phyloP scores from a whole-genome alignment of 2,329 filamentous ascomycete genomes.

The Apiospora aurea region DNA sequence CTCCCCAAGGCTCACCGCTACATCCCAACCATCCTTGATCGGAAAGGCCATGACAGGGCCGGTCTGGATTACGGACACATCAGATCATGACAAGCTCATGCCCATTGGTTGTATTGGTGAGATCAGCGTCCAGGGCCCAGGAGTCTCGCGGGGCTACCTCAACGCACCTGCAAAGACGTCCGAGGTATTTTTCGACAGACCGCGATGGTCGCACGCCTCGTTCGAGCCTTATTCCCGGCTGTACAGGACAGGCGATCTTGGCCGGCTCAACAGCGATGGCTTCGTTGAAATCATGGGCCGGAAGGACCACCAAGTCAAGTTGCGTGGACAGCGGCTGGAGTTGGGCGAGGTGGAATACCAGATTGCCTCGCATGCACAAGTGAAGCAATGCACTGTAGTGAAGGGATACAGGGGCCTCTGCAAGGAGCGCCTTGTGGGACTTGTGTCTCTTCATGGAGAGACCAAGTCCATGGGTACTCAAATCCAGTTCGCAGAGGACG shows the following conservation, averaged over 20 bases:
- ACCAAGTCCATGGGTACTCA: background rate
- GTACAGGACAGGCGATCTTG: constrained; percentile 26
- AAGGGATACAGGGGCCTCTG: background rate
- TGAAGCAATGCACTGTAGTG: background rate
- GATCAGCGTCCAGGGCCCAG: constrained; percentile 29
- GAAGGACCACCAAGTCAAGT: constrained; percentile 27
- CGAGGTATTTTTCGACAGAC: constrained; percentile 22
- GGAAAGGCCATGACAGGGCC: constrained; percentile 17
- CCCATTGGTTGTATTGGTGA: constrained; percentile 32
- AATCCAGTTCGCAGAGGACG: background rate
- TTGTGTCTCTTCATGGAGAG: constrained; percentile 5
- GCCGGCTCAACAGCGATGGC: constrained; percentile 25
- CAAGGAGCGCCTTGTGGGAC: constrained; percentile 1
- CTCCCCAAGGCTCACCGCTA: background rate
- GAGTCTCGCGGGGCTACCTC: constrained; percentile 42
- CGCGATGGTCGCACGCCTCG: background rate
- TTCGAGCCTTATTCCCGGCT: constrained; percentile 14
- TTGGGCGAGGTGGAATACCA: constrained; percentile 27
- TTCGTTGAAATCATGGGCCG: constrained; percentile 24
- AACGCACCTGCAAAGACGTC: constrained; percentile 33
- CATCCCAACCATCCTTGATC: background rate
- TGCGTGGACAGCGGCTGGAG: constrained; percentile 26
- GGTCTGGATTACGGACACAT: constrained; percentile 26
- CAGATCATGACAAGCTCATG: constrained; percentile 24
- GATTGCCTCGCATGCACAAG: background rate